Conservation (phyloP, 2,329 filamentous ascomycete species). For the Ophiognomonia clavigignenti-juglandacearum region DNA sequence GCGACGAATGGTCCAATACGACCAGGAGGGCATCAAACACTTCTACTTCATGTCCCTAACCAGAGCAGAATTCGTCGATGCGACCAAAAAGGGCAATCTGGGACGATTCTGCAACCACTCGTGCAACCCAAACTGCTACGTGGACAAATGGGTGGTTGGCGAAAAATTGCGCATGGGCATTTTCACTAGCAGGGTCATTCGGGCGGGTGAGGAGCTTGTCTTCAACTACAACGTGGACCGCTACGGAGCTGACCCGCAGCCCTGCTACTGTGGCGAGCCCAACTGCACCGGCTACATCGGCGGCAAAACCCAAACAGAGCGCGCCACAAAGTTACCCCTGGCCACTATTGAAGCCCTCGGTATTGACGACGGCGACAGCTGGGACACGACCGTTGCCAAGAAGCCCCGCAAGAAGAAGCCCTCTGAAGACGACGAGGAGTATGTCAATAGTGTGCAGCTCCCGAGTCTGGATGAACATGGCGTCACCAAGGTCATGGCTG, state of each 20-base stretch:
- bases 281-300: constrained; percentile 97
- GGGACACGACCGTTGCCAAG: constrained; percentile 86
- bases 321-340: constrained; percentile 84
- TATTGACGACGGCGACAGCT: constrained; percentile 88
- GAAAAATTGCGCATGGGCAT: constrained; percentile 99
- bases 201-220: constrained; percentile 87
- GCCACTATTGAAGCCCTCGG: constrained; percentile 91
- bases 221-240: constrained; percentile 99
- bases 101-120: constrained; percentile 98
- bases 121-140: constrained; percentile 97
- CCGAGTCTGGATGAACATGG: constrained; percentile 75
- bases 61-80: constrained; percentile 95
- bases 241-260: constrained; percentile 93
- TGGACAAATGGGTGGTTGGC: constrained; percentile 98
- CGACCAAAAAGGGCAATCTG: constrained; percentile 92
- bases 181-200: constrained; percentile 81
- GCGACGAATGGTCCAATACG: constrained; percentile 86
- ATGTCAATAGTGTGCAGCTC: constrained; percentile 82
- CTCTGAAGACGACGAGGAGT: constrained; percentile 90
- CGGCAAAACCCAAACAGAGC: constrained; percentile 95
- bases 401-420: constrained; percentile 89
- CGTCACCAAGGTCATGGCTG: constrained; percentile 92
- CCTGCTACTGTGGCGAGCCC: constrained; percentile 90
- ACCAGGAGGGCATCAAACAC: constrained; percentile 94
- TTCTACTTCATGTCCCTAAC: constrained; percentile 99